These are phyloP conservation scores for Lyophyllum shimeji DNA, from an alignment of 768 basidiomycete species.

Conservation along the genomic window DNA sequence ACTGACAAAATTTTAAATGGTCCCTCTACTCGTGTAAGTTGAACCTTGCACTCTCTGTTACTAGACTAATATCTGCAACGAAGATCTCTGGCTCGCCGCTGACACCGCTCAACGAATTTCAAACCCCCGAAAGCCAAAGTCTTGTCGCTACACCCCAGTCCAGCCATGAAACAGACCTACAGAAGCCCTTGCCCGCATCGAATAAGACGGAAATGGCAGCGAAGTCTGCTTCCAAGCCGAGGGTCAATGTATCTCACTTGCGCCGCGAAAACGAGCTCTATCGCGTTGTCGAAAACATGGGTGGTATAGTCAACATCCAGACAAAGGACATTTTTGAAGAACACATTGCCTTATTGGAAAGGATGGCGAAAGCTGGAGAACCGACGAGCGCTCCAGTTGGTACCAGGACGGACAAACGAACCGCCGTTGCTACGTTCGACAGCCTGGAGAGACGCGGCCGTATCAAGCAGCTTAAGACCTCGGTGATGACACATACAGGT, in stretches of 20 bases:
- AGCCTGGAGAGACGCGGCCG: conserved; percentile 64
- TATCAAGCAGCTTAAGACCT: conserved; percentile 70
- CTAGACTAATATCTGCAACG: not conserved
- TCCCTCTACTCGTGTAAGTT: not conserved
- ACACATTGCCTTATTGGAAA: conserved; percentile 62
- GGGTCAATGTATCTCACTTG: conserved; percentile 72
- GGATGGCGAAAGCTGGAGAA: conserved; percentile 58
- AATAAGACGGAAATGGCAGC: not conserved
- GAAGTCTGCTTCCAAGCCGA: conserved; percentile 23
- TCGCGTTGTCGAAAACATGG: conserved; percentile 60
- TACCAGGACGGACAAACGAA: conserved; percentile 72
- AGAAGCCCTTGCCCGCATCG: not conserved
- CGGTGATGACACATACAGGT: conserved; percentile 58
- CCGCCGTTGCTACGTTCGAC: conserved; percentile 58
- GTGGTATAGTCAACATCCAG: conserved; percentile 67
- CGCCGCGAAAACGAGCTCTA: conserved; percentile 81
- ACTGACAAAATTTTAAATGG: not conserved
- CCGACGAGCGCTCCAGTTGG: conserved; percentile 69
- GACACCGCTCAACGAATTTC: not conserved
- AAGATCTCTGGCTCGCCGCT: not conserved
- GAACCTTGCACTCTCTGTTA: not conserved
- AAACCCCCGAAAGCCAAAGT: not conserved
- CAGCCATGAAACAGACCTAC: not conserved
- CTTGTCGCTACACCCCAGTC: not conserved
- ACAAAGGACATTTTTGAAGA: conserved; percentile 70